Percentiles rank a stretch among this genome's conserved stretches.
These are phyloP conservation scores for Coniosporium tulheliwenetii DNA, from an alignment of 2,329 filamentous ascomycete species.

Conservation along the genomic window DNA sequence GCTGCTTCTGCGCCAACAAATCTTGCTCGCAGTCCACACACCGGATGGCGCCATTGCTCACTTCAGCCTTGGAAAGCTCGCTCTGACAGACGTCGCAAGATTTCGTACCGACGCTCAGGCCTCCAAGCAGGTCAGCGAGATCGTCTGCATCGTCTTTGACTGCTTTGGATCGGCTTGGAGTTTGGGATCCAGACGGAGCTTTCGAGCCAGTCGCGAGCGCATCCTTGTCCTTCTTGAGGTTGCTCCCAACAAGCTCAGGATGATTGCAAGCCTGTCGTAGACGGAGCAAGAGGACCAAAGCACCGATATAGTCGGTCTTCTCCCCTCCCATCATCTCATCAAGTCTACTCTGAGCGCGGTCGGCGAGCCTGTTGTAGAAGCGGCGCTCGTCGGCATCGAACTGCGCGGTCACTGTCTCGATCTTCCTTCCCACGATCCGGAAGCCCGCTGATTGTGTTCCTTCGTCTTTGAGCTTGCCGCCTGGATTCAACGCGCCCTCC, in stretches of 20 bases:
- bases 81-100: constrained; percentile 73
- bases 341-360: constrained; percentile 72
- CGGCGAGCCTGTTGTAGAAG: constrained; percentile 75
- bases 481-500: constrained; percentile 65
- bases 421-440: constrained; percentile 80
- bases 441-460: constrained; percentile 50
- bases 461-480: constrained; percentile 44
- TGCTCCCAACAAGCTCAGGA: constrained; percentile 70
- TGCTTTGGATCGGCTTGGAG: constrained; percentile 29
- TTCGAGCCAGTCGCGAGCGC: constrained; percentile 47
- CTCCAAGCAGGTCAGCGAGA: constrained; percentile 74
- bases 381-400: constrained; percentile 67
- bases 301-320: constrained; percentile 80
- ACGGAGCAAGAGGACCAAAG: constrained; percentile 78
- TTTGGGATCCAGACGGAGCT: constrained; percentile 22
- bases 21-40: constrained; percentile 67
- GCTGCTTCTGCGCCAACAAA: constrained; percentile 39
- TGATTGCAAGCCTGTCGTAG: constrained; percentile 92
- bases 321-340: constrained; percentile 73
- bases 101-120: constrained; percentile 61
- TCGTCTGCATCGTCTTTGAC: constrained; percentile 57
- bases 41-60: constrained; percentile 34
- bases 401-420: constrained; percentile 62
- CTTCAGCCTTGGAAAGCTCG: constrained; percentile 44
- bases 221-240: constrained; percentile 77